Conservation (phyloP, 2,329 filamentous ascomycete species). For the Xylaria sp. region DNA sequence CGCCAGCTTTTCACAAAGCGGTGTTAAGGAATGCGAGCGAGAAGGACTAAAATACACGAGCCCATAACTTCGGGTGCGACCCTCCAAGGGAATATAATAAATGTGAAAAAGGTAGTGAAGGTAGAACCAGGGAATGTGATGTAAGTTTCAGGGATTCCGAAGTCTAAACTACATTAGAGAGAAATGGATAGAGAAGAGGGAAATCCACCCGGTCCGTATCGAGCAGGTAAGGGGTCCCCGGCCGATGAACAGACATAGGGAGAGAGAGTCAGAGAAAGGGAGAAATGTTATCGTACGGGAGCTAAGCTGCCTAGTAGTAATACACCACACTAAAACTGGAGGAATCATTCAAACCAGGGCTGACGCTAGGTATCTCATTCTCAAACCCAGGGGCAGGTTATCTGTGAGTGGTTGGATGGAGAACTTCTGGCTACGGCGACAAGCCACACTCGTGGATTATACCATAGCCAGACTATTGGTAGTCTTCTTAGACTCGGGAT, state of each 20-base stretch:
- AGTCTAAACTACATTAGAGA: not conserved
- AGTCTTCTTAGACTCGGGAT: not conserved
- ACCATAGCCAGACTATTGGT: not conserved
- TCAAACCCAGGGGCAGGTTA: conserved; percentile 6
- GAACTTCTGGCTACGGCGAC: not conserved
- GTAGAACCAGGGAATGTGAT: not conserved
- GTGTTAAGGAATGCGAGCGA: not conserved
- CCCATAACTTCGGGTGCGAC: conserved; percentile 21
- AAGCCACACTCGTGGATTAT: conserved; percentile 30
- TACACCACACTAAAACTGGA: conserved; percentile 8
- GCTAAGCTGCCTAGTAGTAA: not conserved
- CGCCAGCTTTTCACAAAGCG: conserved; percentile 1
- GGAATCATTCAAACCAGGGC: conserved; percentile 23
- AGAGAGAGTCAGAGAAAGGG: not conserved
- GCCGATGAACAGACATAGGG: not conserved
- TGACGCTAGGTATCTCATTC: conserved; percentile 18
- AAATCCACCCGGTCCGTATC: conserved; percentile 26
- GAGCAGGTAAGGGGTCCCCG: conserved; percentile 10
- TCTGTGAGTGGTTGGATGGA: not conserved
- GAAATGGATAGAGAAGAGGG: not conserved
- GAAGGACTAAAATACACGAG: conserved; percentile 10
- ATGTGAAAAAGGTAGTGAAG: not conserved
- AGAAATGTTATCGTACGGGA: conserved; percentile 10
- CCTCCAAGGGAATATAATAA: conserved; percentile 22
- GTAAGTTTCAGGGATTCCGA: conserved; percentile 5